Percentiles rank a stretch among this genome's conserved stretches.
These are phyloP conservation scores for Eucalyptus pumila DNA, from an alignment of 345 rosid genomes.

Conservation along the genomic window DNA sequence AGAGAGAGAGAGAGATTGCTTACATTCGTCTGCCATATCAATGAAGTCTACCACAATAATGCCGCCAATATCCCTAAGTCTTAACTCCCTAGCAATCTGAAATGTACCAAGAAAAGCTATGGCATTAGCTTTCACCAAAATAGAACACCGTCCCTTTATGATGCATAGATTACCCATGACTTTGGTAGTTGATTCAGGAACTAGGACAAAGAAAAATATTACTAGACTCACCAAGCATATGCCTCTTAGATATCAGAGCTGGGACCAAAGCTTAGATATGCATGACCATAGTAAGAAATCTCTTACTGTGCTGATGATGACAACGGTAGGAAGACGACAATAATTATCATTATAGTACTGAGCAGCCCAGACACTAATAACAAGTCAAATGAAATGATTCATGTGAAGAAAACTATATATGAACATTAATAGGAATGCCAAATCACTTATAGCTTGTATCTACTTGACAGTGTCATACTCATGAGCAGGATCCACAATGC, in stretches of 20 bases:
- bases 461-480: not conserved
- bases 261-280: not conserved
- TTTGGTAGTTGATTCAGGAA: not conserved
- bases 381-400: not conserved
- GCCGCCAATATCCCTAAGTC: conserved; percentile 94
- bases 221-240: not conserved
- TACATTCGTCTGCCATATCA: conserved; percentile 89
- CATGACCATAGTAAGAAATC: not conserved
- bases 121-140: not conserved
- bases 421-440: not conserved
- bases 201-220: not conserved
- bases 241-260: not conserved
- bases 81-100: conserved; percentile 96
- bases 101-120: not conserved
- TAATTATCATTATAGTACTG: not conserved
- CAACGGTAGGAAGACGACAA: not conserved
- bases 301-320: not conserved
- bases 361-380: not conserved
- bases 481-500: not conserved
- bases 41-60: conserved; percentile 98
- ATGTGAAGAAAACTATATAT: not conserved
- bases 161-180: not conserved
- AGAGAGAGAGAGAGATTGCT: conserved; percentile 18
- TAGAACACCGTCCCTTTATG: not conserved
- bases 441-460: not conserved